Conservation (phyloP, 192 early-diverging fungal genomes). For the Haplosporangium gracile region DNA sequence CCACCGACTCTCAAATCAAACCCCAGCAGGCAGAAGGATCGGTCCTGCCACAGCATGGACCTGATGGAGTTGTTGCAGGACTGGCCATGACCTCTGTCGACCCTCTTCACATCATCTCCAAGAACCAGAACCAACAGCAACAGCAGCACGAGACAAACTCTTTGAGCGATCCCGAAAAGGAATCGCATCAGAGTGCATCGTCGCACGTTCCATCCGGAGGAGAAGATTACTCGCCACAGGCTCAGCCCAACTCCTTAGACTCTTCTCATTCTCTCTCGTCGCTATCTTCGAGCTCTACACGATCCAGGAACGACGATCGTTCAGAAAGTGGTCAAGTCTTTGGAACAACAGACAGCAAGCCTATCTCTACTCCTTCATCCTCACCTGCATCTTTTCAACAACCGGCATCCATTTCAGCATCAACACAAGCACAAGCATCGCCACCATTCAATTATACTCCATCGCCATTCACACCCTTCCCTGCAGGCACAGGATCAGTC, state of each 20-base stretch:
- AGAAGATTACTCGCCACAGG: conserved; percentile 10
- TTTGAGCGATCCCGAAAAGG: too few relatives aligned
- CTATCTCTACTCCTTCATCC: not conserved
- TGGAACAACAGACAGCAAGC: not conserved
- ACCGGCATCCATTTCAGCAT: not conserved
- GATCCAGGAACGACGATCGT: conserved; percentile 1
- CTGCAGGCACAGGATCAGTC: not conserved
- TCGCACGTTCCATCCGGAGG: not conserved
- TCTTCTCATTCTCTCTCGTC: conserved; percentile 28
- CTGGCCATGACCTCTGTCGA: conserved; percentile 22
- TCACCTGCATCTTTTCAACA: not conserved
- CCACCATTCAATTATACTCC: not conserved
- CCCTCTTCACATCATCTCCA: conserved; percentile 1
- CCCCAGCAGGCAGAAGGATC: not conserved
- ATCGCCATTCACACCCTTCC: not conserved
- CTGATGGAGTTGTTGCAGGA: conserved; percentile 13
- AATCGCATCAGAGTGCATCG: not conserved
- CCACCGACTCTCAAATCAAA: not conserved
- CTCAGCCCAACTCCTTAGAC: conserved; percentile 43
- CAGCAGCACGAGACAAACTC: not conserved
- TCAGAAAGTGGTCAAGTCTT: not conserved
- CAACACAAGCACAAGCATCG: not conserved
- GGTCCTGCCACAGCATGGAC: not conserved
- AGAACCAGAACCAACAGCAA: not conserved
- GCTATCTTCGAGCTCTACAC: conserved; percentile 12